Evolutionary conservation across 2,329 filamentous ascomycete genomes (phyloP).

Genomic region (Colletotrichum sp.): DNA sequence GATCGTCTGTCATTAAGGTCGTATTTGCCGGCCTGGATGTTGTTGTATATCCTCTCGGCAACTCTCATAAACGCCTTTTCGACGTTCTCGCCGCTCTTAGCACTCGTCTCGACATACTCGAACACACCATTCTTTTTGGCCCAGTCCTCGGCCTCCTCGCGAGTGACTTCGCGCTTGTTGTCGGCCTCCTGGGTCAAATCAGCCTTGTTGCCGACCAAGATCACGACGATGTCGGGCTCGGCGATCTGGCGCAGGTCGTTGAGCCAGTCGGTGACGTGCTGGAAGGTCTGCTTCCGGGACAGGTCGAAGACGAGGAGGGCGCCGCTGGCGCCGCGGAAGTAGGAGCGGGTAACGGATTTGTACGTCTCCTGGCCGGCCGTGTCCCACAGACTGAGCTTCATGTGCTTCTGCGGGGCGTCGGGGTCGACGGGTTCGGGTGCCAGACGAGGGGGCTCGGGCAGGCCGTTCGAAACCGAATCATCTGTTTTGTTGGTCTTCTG

Average conservation of each 20-base stretch:
- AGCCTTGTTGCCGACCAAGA: slow-evolving; percentile 94
- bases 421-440: slow-evolving; percentile 34
- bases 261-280: slow-evolving; percentile 90
- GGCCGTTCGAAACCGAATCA: slow-evolving; percentile 39
- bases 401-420: slow-evolving; percentile 66
- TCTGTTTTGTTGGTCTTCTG: background rate
- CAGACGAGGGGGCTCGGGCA: slow-evolving; percentile 56
- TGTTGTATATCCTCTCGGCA: slow-evolving; percentile 93
- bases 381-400: slow-evolving; percentile 96
- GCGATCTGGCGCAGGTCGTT: slow-evolving; percentile 93
- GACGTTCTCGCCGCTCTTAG: slow-evolving; percentile 93
- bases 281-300: slow-evolving; percentile 82
- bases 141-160: slow-evolving; percentile 88
- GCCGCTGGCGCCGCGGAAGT: slow-evolving; percentile 80
- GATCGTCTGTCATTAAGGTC: slow-evolving; percentile 92
- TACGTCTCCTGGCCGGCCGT: slow-evolving; percentile 97
- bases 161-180: slow-evolving; percentile 80
- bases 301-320: slow-evolving; percentile 94
- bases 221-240: slow-evolving; percentile 92
- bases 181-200: slow-evolving; percentile 68
- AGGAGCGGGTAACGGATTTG: slow-evolving; percentile 92
- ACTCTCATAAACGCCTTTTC: slow-evolving; percentile 93
- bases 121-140: slow-evolving; percentile 84
- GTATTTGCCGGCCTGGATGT: slow-evolving; percentile 94
- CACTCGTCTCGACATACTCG: slow-evolving; percentile 94